A percentile compares a stretch with the other conserved stretches of the same genome.
Conservation (phyloP, 768 basidiomycete species). For the Kwoniella sp. region DNA sequence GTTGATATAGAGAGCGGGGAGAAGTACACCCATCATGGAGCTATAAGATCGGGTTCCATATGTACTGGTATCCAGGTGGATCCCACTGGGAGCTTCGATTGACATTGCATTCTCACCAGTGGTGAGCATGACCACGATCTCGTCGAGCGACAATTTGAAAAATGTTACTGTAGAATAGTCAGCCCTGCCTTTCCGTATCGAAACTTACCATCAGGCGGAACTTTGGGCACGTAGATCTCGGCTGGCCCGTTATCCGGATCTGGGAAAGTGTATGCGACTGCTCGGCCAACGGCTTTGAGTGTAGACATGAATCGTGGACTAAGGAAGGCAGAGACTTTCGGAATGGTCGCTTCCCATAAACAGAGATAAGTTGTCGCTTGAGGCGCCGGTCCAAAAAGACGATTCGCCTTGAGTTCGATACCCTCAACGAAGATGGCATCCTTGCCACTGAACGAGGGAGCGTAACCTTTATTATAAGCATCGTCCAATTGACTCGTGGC, state of each 20-base stretch:
- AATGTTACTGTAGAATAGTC: constrained; percentile 70
- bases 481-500: constrained; percentile 57
- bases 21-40: constrained; percentile 64
- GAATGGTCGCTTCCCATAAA: constrained; percentile 85
- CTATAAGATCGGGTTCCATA: constrained; percentile 69
- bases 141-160: constrained; percentile 66
- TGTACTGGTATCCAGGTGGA: constrained; percentile 73
- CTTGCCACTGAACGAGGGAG: constrained; percentile 17
- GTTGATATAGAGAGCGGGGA: constrained; percentile 62
- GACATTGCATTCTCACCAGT: constrained; percentile 63
- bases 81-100: constrained; percentile 63
- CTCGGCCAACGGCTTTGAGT: constrained; percentile 62
- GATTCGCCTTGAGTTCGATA: constrained; percentile 76
- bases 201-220: constrained; percentile 75
- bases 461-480: constrained; percentile 42
- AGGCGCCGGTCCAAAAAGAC: constrained; percentile 87
- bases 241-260: constrained; percentile 83
- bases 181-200: constrained; percentile 7
- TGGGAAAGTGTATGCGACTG: constrained; percentile 70
- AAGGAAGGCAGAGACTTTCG: constrained; percentile 63
- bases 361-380: constrained; percentile 83
- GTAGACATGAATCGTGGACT: constrained; percentile 62
- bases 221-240: constrained; percentile 58
- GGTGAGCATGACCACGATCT: constrained; percentile 64
- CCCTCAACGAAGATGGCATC: constrained; percentile 61